phyloP scores from a whole-genome alignment of 169 alveolate genomes.

The Babesia sp. region DNA sequence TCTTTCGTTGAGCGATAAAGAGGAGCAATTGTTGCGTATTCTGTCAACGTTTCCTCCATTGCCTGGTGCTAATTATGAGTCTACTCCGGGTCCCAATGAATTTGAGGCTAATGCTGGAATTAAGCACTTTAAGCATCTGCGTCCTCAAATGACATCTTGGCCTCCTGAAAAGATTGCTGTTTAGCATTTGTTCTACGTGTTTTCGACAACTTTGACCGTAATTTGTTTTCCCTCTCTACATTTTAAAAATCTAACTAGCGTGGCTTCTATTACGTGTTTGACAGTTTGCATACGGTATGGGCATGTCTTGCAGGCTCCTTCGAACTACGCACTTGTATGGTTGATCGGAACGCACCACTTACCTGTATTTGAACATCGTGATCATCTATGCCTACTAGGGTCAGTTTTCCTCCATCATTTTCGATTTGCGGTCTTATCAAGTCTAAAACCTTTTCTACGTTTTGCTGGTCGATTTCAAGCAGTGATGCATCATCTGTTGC shows the following conservation, averaged over 20 bases:
- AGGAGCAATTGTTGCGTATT: conserved; percentile 73
- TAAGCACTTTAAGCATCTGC: conserved; percentile 73
- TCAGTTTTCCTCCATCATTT: conserved; percentile 75
- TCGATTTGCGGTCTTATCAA: conserved; percentile 74
- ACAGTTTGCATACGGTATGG: conserved; percentile 73
- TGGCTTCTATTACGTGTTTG: conserved; percentile 71
- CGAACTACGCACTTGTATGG: conserved; percentile 32
- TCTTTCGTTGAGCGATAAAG: conserved; percentile 73
- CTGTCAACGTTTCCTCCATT: conserved; percentile 55
- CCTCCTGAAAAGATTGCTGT: conserved; percentile 82
- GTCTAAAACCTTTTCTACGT: conserved; percentile 75
- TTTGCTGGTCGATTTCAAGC: conserved; percentile 57
- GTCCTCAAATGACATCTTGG: conserved; percentile 80
- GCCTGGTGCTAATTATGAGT: conserved; percentile 31
- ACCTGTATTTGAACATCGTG: conserved; percentile 38
- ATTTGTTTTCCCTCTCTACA: conserved; percentile 65
- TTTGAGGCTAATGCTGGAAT: conserved; percentile 51
- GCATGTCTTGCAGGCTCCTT: conserved; percentile 76
- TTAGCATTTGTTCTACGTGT: conserved; percentile 38
- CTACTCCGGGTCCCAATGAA: conserved; percentile 58
- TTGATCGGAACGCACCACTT: background rate
- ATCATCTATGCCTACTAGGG: conserved; percentile 66
- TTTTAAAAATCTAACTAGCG: conserved; percentile 65
- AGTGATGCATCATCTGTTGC: background rate
- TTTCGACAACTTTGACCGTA: conserved; percentile 71